Base-by-base conservation (phyloP, 2,329 filamentous ascomycete species). In the Verticillium zaregamsianum region DNA sequence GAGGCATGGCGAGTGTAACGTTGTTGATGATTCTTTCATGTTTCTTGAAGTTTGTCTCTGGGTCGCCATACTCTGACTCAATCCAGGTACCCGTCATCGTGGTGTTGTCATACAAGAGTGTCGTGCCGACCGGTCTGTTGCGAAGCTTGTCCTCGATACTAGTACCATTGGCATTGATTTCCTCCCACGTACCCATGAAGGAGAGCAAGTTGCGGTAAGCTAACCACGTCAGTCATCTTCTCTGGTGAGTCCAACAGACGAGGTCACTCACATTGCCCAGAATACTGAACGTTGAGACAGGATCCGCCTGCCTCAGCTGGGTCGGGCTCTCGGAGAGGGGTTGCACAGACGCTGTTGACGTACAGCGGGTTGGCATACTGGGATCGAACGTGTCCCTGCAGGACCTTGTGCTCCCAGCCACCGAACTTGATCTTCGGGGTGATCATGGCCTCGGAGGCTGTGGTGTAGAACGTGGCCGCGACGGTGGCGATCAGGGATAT, bases 1-100 rank as follows among this genome's bases (percentile, higher is more conserved):
- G 91, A 0, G 91, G 91, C 82, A 93, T 89, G 0, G 90, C 90
- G 66, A 93, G 80, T 0, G 89, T 90, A 31, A 92, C 85, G 65
- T 93, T 93, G 70, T 93, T 91, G 68, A 94, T 77, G 40, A 90
- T 80, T 31, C 90, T 80, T 0, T 77, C 74, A 59, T 84, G 72
- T 12, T 79, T 70, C 5, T 78, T 70, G 4, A 81, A 88, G 0
- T 79, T 75, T 3, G 76, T 72, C 0, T 79, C 79, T 20, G 87
- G 81, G 61, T 91, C 79, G 37, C 80, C 74, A 9, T 80, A 75
- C 2, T 81, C 68, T 0, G 74, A 77, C 61, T 90, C 81, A 40
- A 93, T 86, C 91, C 91, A 95, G 2, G 85, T 80, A 0, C 86
- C 88, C 1, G 76, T 80, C 60, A 93, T 79, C 0, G 90, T 92